These are phyloP conservation scores for Monosporascus sp. DNA, from an alignment of 2,329 filamentous ascomycete species.

Conservation along the genomic window DNA sequence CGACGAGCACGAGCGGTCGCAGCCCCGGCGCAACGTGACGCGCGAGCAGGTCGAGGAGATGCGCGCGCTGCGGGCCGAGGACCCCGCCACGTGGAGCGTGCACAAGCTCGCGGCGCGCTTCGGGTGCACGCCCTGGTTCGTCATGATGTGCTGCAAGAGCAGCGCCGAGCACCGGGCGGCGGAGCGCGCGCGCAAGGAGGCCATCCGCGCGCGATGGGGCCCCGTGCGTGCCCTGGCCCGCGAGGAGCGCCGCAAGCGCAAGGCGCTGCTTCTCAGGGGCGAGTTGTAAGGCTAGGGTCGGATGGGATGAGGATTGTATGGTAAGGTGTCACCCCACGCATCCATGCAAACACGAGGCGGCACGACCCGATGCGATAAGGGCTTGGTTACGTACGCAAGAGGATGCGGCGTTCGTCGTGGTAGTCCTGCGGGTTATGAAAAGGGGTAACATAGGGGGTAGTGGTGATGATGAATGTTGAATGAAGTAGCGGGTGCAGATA, in stretches of 20 bases:
- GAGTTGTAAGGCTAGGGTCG: constrained; percentile 34
- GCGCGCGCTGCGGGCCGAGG: constrained; percentile 44
- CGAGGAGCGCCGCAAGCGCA: constrained; percentile 50
- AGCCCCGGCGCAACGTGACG: constrained; percentile 37
- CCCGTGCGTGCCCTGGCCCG: constrained; percentile 48
- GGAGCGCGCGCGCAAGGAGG: constrained; percentile 40
- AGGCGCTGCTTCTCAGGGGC: constrained; percentile 46
- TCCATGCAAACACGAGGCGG: no score
- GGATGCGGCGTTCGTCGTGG: no score
- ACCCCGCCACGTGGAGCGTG: constrained; percentile 53
- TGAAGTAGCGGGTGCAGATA: neutral
- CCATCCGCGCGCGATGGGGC: constrained; percentile 52
- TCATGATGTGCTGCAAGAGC: constrained; percentile 52
- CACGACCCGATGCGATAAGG: no score
- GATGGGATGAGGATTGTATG: no score
- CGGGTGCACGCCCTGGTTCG: constrained; percentile 50
- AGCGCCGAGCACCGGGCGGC: constrained; percentile 41
- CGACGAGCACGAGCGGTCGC: constrained; percentile 1
- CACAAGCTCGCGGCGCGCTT: constrained; percentile 48
- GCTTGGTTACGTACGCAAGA: no score
- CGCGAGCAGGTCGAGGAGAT: constrained; percentile 55
- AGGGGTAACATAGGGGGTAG: neutral
- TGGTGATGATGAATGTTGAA: neutral
- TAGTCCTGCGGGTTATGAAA: no score
- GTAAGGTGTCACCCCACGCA: no score